Evolutionary conservation across 495 filamentous ascomycete species (phyloP).

Genomic region (Aspergillus cavernicola): DNA sequence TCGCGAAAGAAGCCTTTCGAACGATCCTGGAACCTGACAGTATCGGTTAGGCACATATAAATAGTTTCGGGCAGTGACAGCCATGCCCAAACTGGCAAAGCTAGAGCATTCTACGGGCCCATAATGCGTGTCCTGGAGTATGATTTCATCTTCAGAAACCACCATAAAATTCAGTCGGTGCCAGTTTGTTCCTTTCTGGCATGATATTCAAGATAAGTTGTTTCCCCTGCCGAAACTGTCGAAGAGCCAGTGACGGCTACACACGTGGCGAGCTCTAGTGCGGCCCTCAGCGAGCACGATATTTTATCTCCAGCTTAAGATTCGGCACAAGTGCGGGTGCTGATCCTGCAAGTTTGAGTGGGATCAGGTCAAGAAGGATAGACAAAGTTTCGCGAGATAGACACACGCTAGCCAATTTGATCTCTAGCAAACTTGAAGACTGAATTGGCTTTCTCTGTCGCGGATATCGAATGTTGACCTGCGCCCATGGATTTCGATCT

Average conservation of each 20-base stretch:
- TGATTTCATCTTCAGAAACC: not conserved
- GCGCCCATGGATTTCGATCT: constrained; percentile 4
- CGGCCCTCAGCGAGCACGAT: constrained; percentile 1
- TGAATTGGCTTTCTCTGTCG: not conserved
- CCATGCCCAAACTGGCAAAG: constrained; percentile 9
- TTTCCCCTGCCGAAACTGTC: not conserved
- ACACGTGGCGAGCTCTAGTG: constrained; percentile 17
- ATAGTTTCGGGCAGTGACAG: constrained; percentile 10
- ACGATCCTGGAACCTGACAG: constrained; percentile 4
- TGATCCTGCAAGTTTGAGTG: constrained; percentile 5
- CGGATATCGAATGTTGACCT: constrained; percentile 4
- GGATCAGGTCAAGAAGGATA: constrained; percentile 1
- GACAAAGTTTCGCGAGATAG: constrained; percentile 3
- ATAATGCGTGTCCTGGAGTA: not conserved
- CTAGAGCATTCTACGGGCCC: constrained; percentile 7
- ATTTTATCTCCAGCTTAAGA: constrained; percentile 5
- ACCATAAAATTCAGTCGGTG: not conserved
- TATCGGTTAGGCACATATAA: constrained; percentile 8
- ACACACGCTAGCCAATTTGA: constrained; percentile 7
- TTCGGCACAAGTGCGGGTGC: constrained; percentile 9
- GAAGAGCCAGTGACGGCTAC: constrained; percentile 13
- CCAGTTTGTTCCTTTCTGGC: constrained; percentile 4
- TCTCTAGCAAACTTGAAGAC: not conserved
- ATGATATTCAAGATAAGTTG: too few species aligned
- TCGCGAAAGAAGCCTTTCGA: constrained; percentile 9